Evolutionary conservation across 1,284 basidiomycete genomes (phyloP).

Genomic region (Fistulinella staudtii): DNA sequence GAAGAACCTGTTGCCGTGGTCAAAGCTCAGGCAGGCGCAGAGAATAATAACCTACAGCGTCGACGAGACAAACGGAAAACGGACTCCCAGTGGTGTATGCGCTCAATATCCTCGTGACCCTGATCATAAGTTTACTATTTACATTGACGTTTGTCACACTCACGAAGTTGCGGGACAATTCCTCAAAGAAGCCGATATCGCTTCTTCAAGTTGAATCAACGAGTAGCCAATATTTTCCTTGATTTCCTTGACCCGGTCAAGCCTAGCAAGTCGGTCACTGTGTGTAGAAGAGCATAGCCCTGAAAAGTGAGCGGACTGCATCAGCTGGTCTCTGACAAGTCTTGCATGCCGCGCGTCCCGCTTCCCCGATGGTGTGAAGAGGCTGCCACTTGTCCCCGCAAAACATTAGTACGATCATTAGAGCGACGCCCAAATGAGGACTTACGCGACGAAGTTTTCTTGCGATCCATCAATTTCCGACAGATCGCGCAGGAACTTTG

Average conservation of each 20-base stretch:
- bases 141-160: constrained; percentile 13
- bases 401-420: neutral
- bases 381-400: constrained; percentile 27
- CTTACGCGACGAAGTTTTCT: constrained; percentile 21
- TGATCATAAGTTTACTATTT: constrained; percentile 2
- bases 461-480: constrained; percentile 14
- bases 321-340: constrained; percentile 23
- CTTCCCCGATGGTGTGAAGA: constrained; percentile 23
- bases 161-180: constrained; percentile 34
- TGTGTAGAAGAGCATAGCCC: neutral
- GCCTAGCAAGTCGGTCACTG: constrained; percentile 18
- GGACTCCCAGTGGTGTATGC: constrained; percentile 36
- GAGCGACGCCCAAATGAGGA: constrained; percentile 2
- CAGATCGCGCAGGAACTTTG: constrained; percentile 35
- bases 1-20: constrained; percentile 32
- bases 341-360: constrained; percentile 25
- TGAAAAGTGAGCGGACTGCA: constrained; percentile 22
- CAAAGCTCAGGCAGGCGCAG: neutral
- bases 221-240: constrained; percentile 32
- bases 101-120: constrained; percentile 26
- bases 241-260: constrained; percentile 24
- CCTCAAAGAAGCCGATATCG: constrained; percentile 15
- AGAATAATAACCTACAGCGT: constrained; percentile 30
- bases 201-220: constrained; percentile 15
- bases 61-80: constrained; percentile 39